Base-by-base conservation (phyloP, 345 rosid species). In the Sisymbrium altissimum region DNA sequence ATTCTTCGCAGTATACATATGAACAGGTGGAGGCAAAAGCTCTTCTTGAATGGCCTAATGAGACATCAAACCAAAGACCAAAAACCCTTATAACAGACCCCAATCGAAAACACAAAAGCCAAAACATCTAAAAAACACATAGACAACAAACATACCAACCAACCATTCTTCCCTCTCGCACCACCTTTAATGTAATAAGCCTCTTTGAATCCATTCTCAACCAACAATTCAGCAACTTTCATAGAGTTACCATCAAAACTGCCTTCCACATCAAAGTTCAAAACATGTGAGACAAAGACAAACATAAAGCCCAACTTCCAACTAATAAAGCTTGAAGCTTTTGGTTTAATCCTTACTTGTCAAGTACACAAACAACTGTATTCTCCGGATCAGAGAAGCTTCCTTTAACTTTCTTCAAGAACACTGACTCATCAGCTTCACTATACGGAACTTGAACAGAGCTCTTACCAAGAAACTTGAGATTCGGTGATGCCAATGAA, bases 201-300 rank as follows among this genome's bases (percentile, higher is more conserved):
- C 83, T 87, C 96, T 80, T 89, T 86, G 78, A 93, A 91, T 2
- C 97, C 97, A 75, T 86, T 86, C 76, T 89, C 72, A 68, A 78
- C 69, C 82, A 93, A 40, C 72, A 91, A 80, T 81, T 89, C 91
- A 21, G 97, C 93, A 35, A 75, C 97, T 79, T 71, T 84, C 77
- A 80, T 9, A 43, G 97, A 91, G 84, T 84, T 82, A 72, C 89
- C 97, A 84, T 91, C 98, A 82, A 85, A 86, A 88, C 98, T 93
- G 82, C 97, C 98, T 91, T 91, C 80, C 80, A 76, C 70, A 76
- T 35, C 55, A 77, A 63, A 60, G 4, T 15, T 17, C 36, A 52
- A 36, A 66, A 67, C 58, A 23, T 19, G 56, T 72, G n/a, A 71
- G 75, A 48, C 58, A 70, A 23, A 70, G 29, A 27, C 38, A 35